Percentiles rank a stretch among this genome's conserved stretches.
Conservation (phyloP, 1,284 basidiomycete genomes). For the Tremellales sp. region DNA sequence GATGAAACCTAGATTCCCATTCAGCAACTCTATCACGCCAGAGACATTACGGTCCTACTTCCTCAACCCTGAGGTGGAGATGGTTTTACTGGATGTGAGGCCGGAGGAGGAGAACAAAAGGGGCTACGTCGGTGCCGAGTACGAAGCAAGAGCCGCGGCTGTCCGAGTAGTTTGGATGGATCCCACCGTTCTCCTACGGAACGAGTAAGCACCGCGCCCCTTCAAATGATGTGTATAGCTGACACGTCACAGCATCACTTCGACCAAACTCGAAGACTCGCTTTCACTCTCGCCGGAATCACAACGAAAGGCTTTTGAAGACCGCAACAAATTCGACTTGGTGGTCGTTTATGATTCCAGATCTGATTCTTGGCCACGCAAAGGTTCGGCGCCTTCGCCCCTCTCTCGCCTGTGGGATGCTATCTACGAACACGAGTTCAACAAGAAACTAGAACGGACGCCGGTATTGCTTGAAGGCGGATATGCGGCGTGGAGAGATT, state of each 20-base stretch:
- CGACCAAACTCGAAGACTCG: slow-evolving; percentile 68
- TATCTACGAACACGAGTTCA: slow-evolving; percentile 69
- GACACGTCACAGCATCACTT: slow-evolving; percentile 57
- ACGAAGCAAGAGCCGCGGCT: slow-evolving; percentile 45
- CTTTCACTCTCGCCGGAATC: slow-evolving; percentile 65
- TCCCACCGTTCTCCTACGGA: slow-evolving; percentile 65
- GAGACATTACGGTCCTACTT: slow-evolving; percentile 62
- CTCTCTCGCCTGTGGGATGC: slow-evolving; percentile 61
- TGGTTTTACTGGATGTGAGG: slow-evolving; percentile 79
- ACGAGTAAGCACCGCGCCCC: slow-evolving; percentile 61
- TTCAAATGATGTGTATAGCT: neutral
- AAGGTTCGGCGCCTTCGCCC: slow-evolving; percentile 53
- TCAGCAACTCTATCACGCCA: slow-evolving; percentile 60
- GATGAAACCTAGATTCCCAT: slow-evolving; percentile 52
- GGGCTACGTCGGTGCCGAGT: slow-evolving; percentile 64
- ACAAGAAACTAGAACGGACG: slow-evolving; percentile 66
- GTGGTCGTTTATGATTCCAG: slow-evolving; percentile 81
- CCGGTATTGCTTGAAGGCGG: slow-evolving; percentile 86
- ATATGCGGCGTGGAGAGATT: slow-evolving; percentile 72
- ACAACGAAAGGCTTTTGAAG: slow-evolving; percentile 69
- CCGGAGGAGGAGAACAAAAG: slow-evolving; percentile 68
- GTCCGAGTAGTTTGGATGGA: slow-evolving; percentile 72
- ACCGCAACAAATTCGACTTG: slow-evolving; percentile 81
- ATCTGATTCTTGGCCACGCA: slow-evolving; percentile 57
- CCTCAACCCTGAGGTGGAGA: slow-evolving; percentile 55